Percentiles rank a stretch among this genome's conserved stretches.
These are phyloP conservation scores for Singerocomus inundabilis DNA, from an alignment of 1,284 basidiomycete species.

Conservation along the genomic window DNA sequence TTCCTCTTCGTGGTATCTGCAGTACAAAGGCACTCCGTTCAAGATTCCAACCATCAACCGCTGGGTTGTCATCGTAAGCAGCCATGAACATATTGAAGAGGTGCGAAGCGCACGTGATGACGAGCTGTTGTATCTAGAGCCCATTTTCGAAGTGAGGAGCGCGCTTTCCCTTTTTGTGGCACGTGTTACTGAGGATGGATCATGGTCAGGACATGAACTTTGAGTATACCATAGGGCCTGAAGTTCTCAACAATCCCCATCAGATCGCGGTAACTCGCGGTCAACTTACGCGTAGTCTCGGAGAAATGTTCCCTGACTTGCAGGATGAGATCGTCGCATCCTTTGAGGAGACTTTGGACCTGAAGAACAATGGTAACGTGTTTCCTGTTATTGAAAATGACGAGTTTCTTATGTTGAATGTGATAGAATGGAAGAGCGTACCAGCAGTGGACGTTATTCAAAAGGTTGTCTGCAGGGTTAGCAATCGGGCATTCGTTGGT, in stretches of 20 bases:
- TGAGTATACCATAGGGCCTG: too few relatives aligned
- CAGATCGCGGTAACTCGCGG: too few relatives aligned
- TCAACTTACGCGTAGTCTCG: slow-evolving; percentile 34
- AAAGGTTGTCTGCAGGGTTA: slow-evolving; percentile 34
- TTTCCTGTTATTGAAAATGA: too few relatives aligned
- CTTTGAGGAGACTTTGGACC: slow-evolving; percentile 28
- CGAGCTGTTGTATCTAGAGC: too few relatives aligned
- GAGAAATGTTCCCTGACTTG: slow-evolving; percentile 26
- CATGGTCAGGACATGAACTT: too few relatives aligned
- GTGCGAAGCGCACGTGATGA: slow-evolving; percentile 41
- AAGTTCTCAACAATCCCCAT: too few relatives aligned
- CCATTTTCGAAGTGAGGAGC: too few relatives aligned
- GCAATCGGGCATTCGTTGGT: slow-evolving; percentile 41
- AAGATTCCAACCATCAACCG: slow-evolving; percentile 39
- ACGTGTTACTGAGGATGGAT: too few relatives aligned
- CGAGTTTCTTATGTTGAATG: neutral
- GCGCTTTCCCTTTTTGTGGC: too few relatives aligned
- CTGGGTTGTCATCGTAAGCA: slow-evolving; percentile 44
- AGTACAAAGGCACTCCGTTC: slow-evolving; percentile 41
- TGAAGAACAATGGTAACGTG: slow-evolving; percentile 19
- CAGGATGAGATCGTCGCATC: slow-evolving; percentile 34
- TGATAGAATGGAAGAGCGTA: slow-evolving; percentile 33
- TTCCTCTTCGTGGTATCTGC: neutral
- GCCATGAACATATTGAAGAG: slow-evolving; percentile 40
- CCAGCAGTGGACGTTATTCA: slow-evolving; percentile 18